Base-by-base conservation (phyloP, 176 grass and related monocot genomes). In the Hyparrhenia diplandra region DNA sequence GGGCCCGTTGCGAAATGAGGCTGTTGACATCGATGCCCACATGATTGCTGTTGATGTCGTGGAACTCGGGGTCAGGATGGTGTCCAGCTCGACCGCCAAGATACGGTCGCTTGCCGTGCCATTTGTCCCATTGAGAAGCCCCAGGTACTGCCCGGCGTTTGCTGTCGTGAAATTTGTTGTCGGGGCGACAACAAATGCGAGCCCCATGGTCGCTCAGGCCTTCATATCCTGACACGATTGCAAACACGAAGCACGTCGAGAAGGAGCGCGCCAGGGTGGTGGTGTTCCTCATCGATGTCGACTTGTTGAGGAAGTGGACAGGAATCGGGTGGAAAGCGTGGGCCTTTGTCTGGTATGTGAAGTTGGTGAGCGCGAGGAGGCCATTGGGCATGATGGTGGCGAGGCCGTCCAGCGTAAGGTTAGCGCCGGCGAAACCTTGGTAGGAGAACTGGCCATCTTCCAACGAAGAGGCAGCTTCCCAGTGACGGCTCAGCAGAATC, bases 311-410 rank as follows among this genome's bases (percentile, higher is more conserved):
- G 8, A 83, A 74, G 31, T 5, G 16, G n/a, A 83, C 0, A 3
- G 81, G 70, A 52, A 70, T 13, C 7, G 81, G 81, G 31, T 83
- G 31, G 14, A 64, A 40, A 8, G 71, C 81, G 36, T 83, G 81
- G 61, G 60, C 81, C 67, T n/a, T 41, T 42, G 51, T 30, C n/a
- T 23, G 42, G n/a, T 39, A 7, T 4, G 31, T 66, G 14, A 31
- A 70, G 11, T 83, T 74, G 13, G 70, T 83, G 9, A 83, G 60
- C 70, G 49, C 70, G 18, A 83, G 42, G 0, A 83, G 30, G 59
- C 59, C 60, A 3, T 35, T 11, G 8, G 58, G 42, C 0, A 42
- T 75, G 42, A 83, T 10, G 10, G 59, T 23, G 18, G 80, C 70
- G 1, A 36, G 9, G 2, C 59, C 60, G 4, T 83, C 81, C 10